Percentiles rank a stretch among this genome's conserved stretches.
Evolutionary conservation across 805 yeast species (phyloP).

Genomic region (Hanseniaspora taiwanica): DNA sequence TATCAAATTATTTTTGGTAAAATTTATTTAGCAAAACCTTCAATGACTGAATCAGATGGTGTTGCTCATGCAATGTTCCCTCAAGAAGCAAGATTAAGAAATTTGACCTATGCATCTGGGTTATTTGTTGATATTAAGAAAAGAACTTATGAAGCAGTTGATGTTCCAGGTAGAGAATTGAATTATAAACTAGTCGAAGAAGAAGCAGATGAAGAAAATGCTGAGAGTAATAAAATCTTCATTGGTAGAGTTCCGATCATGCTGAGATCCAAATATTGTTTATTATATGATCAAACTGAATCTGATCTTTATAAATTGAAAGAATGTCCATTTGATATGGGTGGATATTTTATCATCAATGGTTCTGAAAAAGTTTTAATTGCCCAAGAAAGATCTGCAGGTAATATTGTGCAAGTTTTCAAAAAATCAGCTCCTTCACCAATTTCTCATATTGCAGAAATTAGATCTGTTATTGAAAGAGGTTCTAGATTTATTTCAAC

Average conservation of each 20-base stretch:
- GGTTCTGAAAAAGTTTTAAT: conserved; percentile 97
- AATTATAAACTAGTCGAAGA: conserved; percentile 40
- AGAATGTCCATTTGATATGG: conserved; percentile 99
- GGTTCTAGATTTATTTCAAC: conserved; percentile 92
- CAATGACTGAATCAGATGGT: conserved; percentile 99
- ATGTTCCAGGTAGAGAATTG: conserved; percentile 45
- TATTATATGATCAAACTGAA: conserved; percentile 78
- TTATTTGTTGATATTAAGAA: conserved; percentile 92
- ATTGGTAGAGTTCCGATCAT: conserved; percentile 97
- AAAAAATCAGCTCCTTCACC: conserved; percentile 97
- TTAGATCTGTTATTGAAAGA: conserved; percentile 90
- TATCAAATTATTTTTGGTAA: conserved; percentile 97
- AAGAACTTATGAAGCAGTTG: conserved; percentile 72
- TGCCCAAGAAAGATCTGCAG: conserved; percentile 98
- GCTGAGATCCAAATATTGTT: conserved; percentile 93
- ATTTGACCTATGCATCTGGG: conserved; percentile 92
- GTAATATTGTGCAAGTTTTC: conserved; percentile 96
- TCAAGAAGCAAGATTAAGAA: conserved; percentile 94
- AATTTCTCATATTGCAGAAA: conserved; percentile 89
- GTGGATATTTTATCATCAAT: conserved; percentile 96
- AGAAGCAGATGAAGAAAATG: conserved; percentile 41
- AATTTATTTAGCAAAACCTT: conserved; percentile 89
- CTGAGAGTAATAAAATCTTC: conserved; percentile 74
- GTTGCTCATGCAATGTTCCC: conserved; percentile 98
- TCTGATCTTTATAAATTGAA: conserved; percentile 89